These are phyloP conservation scores for Claviceps sp. DNA, from an alignment of 2,329 filamentous ascomycete genomes.

Conservation along the genomic window DNA sequence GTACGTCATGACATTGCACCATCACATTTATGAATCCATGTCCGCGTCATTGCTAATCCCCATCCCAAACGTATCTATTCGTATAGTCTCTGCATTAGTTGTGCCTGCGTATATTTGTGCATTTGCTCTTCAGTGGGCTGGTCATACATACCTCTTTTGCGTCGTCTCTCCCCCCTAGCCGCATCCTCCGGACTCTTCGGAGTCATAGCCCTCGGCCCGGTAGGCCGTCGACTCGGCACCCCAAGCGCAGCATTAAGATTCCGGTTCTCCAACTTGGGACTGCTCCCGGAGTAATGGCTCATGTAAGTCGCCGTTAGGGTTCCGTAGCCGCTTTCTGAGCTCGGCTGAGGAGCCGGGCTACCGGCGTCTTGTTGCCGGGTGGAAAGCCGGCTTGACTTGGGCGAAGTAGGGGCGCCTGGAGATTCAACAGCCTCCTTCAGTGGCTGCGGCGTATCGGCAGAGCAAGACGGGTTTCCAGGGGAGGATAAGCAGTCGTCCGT, in stretches of 20 bases:
- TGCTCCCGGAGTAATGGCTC: slow-evolving; percentile 41
- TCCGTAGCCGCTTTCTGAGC: slow-evolving; percentile 40
- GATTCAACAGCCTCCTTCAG: slow-evolving; percentile 48
- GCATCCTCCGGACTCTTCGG: slow-evolving; percentile 37
- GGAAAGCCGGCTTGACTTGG: slow-evolving; percentile 32
- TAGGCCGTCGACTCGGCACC: slow-evolving; percentile 39
- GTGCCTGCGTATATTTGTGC: not conserved
- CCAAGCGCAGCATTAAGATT: slow-evolving; percentile 42
- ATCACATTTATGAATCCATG: slow-evolving; percentile 17
- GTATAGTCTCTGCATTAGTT: not conserved
- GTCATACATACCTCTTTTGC: slow-evolving; percentile 41
- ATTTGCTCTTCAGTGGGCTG: not conserved
- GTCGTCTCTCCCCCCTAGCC: slow-evolving; percentile 32
- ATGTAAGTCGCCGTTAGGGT: slow-evolving; percentile 32
- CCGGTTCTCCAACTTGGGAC: slow-evolving; percentile 42
- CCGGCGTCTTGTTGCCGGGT: slow-evolving; percentile 38
- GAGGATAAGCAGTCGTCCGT: slow-evolving; percentile 32
- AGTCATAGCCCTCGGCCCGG: slow-evolving; percentile 48
- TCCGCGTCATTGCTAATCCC: slow-evolving; percentile 22
- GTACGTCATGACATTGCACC: no score
- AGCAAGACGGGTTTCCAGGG: slow-evolving; percentile 23
- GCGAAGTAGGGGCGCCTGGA: slow-evolving; percentile 28
- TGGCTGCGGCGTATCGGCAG: slow-evolving; percentile 35
- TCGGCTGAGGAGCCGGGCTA: slow-evolving; percentile 43
- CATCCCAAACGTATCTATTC: slow-evolving; percentile 16